Evolutionary conservation across 1,284 basidiomycete species (phyloP), one percentile per base, ranked within the genome.

Genomic region (Tranzscheliella williamsii): DNA sequence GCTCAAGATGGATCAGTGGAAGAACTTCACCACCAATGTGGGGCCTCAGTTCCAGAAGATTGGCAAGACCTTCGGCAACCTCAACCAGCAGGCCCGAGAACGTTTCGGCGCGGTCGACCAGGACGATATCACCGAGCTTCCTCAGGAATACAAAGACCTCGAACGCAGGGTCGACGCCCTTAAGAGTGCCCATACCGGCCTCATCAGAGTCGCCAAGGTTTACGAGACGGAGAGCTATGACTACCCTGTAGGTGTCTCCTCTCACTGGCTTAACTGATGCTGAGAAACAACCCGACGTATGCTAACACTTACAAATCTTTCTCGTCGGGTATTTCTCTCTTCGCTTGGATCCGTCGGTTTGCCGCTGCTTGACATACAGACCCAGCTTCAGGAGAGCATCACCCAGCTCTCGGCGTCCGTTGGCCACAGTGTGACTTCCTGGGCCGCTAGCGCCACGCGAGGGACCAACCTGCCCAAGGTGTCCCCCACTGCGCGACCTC

Each of bases 101-200:
- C 84, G 88, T 40, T 83, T 97, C 4, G 94, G 94, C 21, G 87
- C 90, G 70, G 85, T 95, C 48, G 85, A 89, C 13, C 84, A 88
- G 17, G 91, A 91, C 55, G 93, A 94, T 70, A 94, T 98, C 75
- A 98, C 94, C 16, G 94, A 97, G 80, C 38, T 45, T 26, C 63
- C 60, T 33, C 45, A 89, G 58, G 93, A 98, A 79, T 98, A 98
- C 84, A 92, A 87, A 78, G 89, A 93, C 74, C 86, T 98, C 68
- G 94, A 98, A 80, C 83, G 87, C 37, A 87, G 92, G 46, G 94
- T 98, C 30, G 95, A 98, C 80, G 90, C 90, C 26, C 85, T 98
- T 42, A 86, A 87, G 70, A 81, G 83, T 23, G 75, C 78, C 44
- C 93, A 97, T 79, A 78, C 87, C 49, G 80, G 84, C 20, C 70